Base-by-base conservation (phyloP, 495 filamentous ascomycete genomes). In the Echria macrotheca region DNA sequence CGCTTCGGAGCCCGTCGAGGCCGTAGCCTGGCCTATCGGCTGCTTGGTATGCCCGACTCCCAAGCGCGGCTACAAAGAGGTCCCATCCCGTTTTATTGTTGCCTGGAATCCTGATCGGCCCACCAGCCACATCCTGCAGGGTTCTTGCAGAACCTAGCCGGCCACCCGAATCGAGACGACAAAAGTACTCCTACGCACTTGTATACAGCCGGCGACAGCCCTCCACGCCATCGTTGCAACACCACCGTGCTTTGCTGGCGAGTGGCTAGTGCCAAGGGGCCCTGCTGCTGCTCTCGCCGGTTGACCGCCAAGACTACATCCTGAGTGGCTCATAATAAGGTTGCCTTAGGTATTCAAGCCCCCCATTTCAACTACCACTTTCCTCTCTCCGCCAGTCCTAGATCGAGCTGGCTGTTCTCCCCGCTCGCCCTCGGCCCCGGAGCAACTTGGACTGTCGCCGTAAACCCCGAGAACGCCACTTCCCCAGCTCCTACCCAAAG, bases 71-170 rank as follows among this genome's bases (percentile, higher is more conserved):
- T 41, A 22, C 15, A 41, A 41, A 41, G 38, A 41, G 11, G 26
- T 29, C n/a, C 25, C 8, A 22, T 32, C 9, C 12, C 9, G 17
- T 22, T 26, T 26, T n/a, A 26, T 44, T 21, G 42, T 32, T 44
- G 42, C 42, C 42, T 44, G 42, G 42, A 44, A 44, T 44, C 42
- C 42, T 44, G 42, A 44, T 44, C 26, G 24, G 23, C n/a, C 15
- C 42, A 15, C 42, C n/a, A 31, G 25, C 19, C 25, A 29, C 42
- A 44, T 2, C 25, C 25, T 44, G 42, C 42, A 44, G 17, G 42
- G 42, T 44, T 21, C 42, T 44, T 44, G 42, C 42, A 44, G 23
- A 9, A 17, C 12, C 36, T 17, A 8, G 36, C 19, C 12, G 12
- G 17, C 14, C 36, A 18, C 9, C 36, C 36, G 12, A 18, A 39